These are phyloP conservation scores for Calocybe gangraenosa DNA, from an alignment of 768 basidiomycete species.

Conservation along the genomic window DNA sequence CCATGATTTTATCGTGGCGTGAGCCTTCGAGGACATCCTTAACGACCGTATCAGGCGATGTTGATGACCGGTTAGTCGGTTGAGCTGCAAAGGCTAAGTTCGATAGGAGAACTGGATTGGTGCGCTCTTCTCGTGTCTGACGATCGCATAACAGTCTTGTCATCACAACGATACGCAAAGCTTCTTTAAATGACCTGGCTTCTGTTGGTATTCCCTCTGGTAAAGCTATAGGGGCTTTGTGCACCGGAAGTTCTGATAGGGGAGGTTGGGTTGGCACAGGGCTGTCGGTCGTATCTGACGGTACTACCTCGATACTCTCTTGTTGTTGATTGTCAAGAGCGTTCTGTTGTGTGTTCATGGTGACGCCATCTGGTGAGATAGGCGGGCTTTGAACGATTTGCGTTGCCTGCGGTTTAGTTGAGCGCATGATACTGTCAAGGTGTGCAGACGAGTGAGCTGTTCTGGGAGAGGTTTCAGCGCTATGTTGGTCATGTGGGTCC, in stretches of 20 bases:
- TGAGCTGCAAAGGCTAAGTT: conserved; percentile 45
- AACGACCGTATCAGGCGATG: conserved; percentile 40
- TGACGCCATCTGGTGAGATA: not conserved
- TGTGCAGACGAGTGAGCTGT: no score
- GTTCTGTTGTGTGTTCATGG: not conserved
- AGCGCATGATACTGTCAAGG: no score
- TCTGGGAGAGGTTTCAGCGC: no score
- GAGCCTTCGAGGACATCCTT: conserved; percentile 40
- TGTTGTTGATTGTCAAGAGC: no score
- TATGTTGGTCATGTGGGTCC: no score
- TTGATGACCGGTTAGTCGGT: conserved; percentile 23
- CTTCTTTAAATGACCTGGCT: conserved; percentile 50
- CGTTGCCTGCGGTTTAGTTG: no score
- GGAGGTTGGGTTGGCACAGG: conserved; percentile 11
- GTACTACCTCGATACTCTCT: not conserved
- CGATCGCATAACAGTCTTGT: conserved; percentile 55
- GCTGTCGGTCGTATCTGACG: not conserved
- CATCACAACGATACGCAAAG: conserved; percentile 59
- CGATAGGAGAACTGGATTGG: conserved; percentile 58
- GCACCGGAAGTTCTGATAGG: conserved; percentile 5
- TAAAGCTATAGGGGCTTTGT: conserved; percentile 6
- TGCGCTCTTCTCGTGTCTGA: conserved; percentile 58
- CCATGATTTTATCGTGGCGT: conserved; percentile 29
- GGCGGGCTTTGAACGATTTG: no score
- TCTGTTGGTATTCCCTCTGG: conserved; percentile 34